A percentile compares a stretch with the other conserved stretches of the same genome.
Conservation (phyloP, 352 stramenopile species). For the Globisporangium splendens region DNA sequence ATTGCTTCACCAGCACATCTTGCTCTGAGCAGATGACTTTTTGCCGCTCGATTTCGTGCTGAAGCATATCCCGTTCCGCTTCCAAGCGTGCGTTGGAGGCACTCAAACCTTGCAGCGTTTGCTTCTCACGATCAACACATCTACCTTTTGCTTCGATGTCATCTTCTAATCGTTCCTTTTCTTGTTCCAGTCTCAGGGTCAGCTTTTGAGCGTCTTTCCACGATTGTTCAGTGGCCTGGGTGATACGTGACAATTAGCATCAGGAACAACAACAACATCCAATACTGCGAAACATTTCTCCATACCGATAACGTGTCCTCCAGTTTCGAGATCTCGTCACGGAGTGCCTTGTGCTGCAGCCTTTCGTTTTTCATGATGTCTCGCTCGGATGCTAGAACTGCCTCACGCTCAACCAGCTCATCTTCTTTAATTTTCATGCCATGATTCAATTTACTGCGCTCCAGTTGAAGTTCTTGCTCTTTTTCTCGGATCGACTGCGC, state of each 20-base stretch:
- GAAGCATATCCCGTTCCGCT: constrained; percentile 20
- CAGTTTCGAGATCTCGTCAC: constrained; percentile 8
- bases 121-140: constrained; percentile 3
- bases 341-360: constrained; percentile 4
- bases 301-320: constrained; percentile 14
- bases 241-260: not conserved
- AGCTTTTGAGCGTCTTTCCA: constrained; percentile 5
- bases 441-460: constrained; percentile 26
- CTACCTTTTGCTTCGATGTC: constrained; percentile 5
- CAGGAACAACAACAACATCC: not conserved
- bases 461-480: constrained; percentile 42
- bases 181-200: constrained; percentile 12
- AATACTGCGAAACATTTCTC: not conserved
- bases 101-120: constrained; percentile 11
- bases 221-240: constrained; percentile 5
- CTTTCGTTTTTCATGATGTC: constrained; percentile 10
- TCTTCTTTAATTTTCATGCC: constrained; percentile 30
- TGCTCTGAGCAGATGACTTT: constrained; percentile 15
- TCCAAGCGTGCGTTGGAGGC: constrained; percentile 19
- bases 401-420: constrained; percentile 27
- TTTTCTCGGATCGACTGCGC: constrained; percentile 42
- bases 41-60: constrained; percentile 20
- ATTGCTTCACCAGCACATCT: constrained; percentile 25
- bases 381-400: constrained; percentile 8
- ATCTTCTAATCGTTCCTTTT: constrained; percentile 22